Base-by-base conservation (phyloP, 2,329 filamentous ascomycete genomes). In the Fusarium floridanum region DNA sequence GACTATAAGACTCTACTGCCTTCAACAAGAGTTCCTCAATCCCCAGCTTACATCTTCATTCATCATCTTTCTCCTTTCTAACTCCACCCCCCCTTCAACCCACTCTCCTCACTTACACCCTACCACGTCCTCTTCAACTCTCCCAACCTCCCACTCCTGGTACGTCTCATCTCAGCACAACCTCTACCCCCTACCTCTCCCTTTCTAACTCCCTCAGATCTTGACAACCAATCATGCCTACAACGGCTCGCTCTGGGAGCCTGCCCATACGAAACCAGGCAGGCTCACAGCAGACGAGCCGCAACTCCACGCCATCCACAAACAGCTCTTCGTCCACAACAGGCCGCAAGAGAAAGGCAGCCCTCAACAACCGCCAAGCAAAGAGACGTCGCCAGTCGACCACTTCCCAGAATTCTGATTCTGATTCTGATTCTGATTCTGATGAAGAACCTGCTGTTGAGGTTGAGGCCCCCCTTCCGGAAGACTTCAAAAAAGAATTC, bases 401-500 rank as follows among this genome's bases (percentile, higher is more conserved):
- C 3, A 7, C 9, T 4, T 14, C 57, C 2, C 55, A 41, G 4
- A 16, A 39, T 20, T 11, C 17, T 24, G 24, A 24, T 24, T 24
- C 24, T 24, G 22, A 24, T 22, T 22, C 22, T 8, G 59, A 41
- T n/a, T n/a, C 14, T 5, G 43, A 53, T n/a, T 11, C 36, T 14
- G 41, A 61, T 11, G 17, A 53, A 16, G 43, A 55, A 34, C 20
- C 7, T 4, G 29, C 10, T 24, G 20, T 50, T 12, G 32, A 14
- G 36, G 11, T 73, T 17, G 73, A 75, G 61, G 50, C 50, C 3
- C 73, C 73, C 12, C 53, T 65, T 17, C 64, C 63, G 4, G 20
- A 48, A 20, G 73, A 76, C 56, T 75, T 76, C 20, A 39, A 61
- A 5, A 39, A 57, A 2, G 55, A 64, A n/a, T 66, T 64, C 29